Evolutionary conservation across 192 early-diverging fungal species (phyloP).

Genomic region (Anaeromyces robustus): DNA sequence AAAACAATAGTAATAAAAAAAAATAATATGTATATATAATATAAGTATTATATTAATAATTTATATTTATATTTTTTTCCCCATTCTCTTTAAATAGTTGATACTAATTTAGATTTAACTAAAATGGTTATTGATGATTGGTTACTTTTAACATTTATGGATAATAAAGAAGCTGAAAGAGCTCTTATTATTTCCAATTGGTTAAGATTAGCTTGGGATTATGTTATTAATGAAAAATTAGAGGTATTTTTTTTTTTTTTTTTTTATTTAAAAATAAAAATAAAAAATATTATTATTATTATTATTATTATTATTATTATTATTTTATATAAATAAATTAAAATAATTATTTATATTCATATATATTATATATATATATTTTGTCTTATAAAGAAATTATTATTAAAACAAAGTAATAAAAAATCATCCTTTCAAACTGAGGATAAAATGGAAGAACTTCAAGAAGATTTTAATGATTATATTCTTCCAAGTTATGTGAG

Average conservation of each 20-base stretch:
- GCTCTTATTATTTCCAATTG: slow-evolving; percentile 26
- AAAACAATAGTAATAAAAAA: too few relatives aligned
- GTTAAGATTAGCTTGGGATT: slow-evolving; percentile 29
- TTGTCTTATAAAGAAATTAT: background rate
- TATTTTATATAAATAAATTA: too few relatives aligned
- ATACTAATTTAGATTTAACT: slow-evolving; percentile 33
- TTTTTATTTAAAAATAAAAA: background rate
- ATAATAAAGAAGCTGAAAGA: slow-evolving; percentile 14
- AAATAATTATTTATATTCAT: too few relatives aligned
- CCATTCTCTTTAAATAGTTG: slow-evolving; percentile 17
- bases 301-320: too few relatives aligned
- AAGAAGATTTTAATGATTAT: slow-evolving; percentile 1
- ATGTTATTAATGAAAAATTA: slow-evolving; percentile 15
- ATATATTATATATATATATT: too few relatives aligned
- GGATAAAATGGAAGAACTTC: background rate
- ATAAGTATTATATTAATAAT: too few relatives aligned
- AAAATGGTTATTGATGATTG: slow-evolving; percentile 40
- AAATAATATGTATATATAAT: too few relatives aligned
- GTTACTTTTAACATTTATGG: slow-evolving; percentile 27
- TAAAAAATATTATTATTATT: slow-evolving; percentile 1
- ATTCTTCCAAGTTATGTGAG: background rate
- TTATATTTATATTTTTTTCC: too few relatives aligned
- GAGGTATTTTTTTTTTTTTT: background rate
- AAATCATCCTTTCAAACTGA: background rate
- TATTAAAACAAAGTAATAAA: background rate